Evolutionary conservation across 2,329 filamentous ascomycete species (phyloP).

Genomic region (Falciphora oryzae): DNA sequence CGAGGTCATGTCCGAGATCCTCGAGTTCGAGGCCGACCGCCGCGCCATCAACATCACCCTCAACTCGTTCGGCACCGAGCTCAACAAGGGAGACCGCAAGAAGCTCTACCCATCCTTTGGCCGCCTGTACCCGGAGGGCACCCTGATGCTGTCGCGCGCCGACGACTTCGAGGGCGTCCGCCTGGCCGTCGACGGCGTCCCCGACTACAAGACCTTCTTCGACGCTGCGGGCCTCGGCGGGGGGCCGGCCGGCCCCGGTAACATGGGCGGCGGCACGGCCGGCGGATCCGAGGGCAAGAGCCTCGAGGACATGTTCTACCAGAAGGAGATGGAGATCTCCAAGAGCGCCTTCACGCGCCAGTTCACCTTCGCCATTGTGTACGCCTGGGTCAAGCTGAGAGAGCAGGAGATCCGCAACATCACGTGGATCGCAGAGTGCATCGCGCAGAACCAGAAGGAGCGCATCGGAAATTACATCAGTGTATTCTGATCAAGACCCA

Average conservation of each 20-base stretch:
- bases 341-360: conserved; percentile 94
- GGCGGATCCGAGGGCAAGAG: conserved; percentile 78
- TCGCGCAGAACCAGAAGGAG: conserved; percentile 99
- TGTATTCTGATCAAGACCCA: conserved; percentile 60
- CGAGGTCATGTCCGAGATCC: conserved; percentile 91
- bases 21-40: conserved; percentile 95
- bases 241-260: conserved; percentile 66
- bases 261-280: conserved; percentile 67
- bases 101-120: conserved; percentile 95
- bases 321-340: conserved; percentile 98
- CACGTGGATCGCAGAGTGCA: conserved; percentile 99
- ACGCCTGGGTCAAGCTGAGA: conserved; percentile 94
- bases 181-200: conserved; percentile 85
- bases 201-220: conserved; percentile 94
- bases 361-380: conserved; percentile 91
- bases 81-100: conserved; percentile 87
- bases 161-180: conserved; percentile 93
- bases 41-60: conserved; percentile 98
- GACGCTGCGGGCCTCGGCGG: conserved; percentile 79
- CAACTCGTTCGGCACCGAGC: conserved; percentile 96
- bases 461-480: conserved; percentile 98
- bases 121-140: conserved; percentile 87
- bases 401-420: conserved; percentile 99
- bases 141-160: conserved; percentile 86
- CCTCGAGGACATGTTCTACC: conserved; percentile 95